phyloP scores from a whole-genome alignment of 2,329 filamentous ascomycete species.

The Fusarium armeniacum region DNA sequence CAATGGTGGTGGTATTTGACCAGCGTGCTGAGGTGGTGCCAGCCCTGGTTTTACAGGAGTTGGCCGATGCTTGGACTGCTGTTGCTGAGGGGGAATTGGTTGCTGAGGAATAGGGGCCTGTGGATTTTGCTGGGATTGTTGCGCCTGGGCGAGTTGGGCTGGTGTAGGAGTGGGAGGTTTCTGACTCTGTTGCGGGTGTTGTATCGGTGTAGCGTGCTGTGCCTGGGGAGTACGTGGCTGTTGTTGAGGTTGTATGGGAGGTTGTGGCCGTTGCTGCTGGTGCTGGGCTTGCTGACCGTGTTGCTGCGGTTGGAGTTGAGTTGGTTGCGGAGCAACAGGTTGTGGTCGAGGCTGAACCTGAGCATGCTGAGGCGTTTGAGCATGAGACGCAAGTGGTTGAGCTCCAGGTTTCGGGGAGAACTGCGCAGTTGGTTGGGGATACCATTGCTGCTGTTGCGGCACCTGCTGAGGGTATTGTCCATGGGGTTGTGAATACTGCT shows the following conservation, averaged over 20 bases:
- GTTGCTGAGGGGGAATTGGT: constrained; percentile 41
- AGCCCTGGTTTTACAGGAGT: constrained; percentile 51
- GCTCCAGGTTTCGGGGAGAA: constrained; percentile 41
- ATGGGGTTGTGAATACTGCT: constrained; percentile 31
- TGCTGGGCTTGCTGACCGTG: constrained; percentile 30
- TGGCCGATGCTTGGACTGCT: constrained; percentile 46
- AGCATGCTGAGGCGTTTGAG: constrained; percentile 41
- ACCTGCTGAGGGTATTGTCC: constrained; percentile 35
- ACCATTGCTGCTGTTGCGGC: constrained; percentile 43
- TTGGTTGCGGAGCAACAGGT: constrained; percentile 38
- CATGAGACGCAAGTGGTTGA: constrained; percentile 43
- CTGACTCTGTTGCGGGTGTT: constrained; percentile 41
- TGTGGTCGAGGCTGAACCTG: constrained; percentile 45
- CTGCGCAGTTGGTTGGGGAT: constrained; percentile 42
- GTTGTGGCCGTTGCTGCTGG: constrained; percentile 39
- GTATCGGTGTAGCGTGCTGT: constrained; percentile 40
- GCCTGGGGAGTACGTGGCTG: constrained; percentile 42
- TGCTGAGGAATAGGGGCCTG: constrained; percentile 36
- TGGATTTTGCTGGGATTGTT: constrained; percentile 39
- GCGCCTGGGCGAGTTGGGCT: constrained; percentile 31
- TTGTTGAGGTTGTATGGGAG: constrained; percentile 37
- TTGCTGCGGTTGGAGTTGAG: constrained; percentile 39
- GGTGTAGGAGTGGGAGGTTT: constrained; percentile 34
- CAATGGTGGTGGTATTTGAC: constrained; percentile 55
- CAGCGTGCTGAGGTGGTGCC: constrained; percentile 55